Base-by-base conservation (phyloP, 352 stramenopile genomes). In the Aphanomyces invadans region DNA sequence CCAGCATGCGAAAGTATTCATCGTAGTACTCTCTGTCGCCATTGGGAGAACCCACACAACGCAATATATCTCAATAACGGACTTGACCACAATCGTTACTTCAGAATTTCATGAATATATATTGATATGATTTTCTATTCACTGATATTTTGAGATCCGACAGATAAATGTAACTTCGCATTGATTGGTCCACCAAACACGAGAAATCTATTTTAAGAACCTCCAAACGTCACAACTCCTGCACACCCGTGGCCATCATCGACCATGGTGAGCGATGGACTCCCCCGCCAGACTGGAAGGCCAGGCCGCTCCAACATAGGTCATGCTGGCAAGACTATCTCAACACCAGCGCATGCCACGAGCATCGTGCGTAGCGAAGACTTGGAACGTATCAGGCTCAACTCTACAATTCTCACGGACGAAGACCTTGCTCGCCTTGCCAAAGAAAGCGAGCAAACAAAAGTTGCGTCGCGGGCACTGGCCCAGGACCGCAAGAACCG, bases 401-500 rank as follows among this genome's bases (percentile, higher is more conserved):
- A 39, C 28, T 67, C 60, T n/a, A 51, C 33, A 10, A 67, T 67
- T 23, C n/a, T 67, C 10, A 67, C 60, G 33, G 42, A 57, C 32
- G 10, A 21, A 17, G 60, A 67, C 31, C 33, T 67, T 42, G 60
- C 60, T 17, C 32, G 23, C n/a, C 26, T 29, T 10, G 38, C 48
- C 33, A 67, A 76, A 7, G 72, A 85, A 21, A 72, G 76, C 0
- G 72, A 88, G 39, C 62, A 74, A 31, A 70, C 82, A 55, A 65
- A 80, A 11, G 57, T 73, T 19, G 79, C 62, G 5, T 71, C 83
- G 26, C 71, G 81, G 2, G 74, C 87, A 25, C 79, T 85, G 29
- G 79, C 80, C 0, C 70, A 89, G 36, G 80, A 90, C 39, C 80
- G 80, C 21, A 92, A 92, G 69, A 76, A 73, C 1, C 73, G 73